Base-by-base conservation (phyloP, 2,329 filamentous ascomycete genomes). In the Diaporthe citrichinensis region DNA sequence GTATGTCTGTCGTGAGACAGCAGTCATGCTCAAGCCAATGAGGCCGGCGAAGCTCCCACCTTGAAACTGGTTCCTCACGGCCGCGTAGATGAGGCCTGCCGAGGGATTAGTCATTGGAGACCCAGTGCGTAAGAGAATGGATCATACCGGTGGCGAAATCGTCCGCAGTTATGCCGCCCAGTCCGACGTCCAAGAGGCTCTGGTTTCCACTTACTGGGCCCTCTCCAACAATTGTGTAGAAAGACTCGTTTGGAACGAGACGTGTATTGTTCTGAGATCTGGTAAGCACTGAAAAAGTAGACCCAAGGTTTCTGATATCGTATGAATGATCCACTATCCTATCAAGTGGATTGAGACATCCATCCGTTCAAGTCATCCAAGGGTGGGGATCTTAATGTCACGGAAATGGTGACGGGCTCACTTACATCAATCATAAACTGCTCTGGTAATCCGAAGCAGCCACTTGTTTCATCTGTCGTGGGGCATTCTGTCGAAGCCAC, bases 401-500 rank as follows among this genome's bases (percentile, higher is more conserved):
- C 0, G 36, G 5, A 62, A 62, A 10, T 44, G 14, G 6, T 20
- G 5, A 14, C 0, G 10, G 28, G 23, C 31, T 68, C 20, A 12
- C 62, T 68, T 25, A 68, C 62, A 53, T 68, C 46, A 20, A 68
- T 68, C 2, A 68, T 23, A 36, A 68, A 68, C n/a, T 39, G 44
- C 23, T 53, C 31, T 3, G 31, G 7, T 14, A 68, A 46, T 39
- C 62, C 62, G 20, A 68, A 39, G 31, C 62, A 68, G 9, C 62
- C 62, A 20, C 62, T 68, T 20, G 62, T 17, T 25, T 68, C 62
- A 36, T 68, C 31, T 53, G 46, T 20, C 4, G 62, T 68, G 23
- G 62, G 46, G 20, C 62, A 68, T 53, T 68, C 31, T 28, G 62
- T 68, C 23, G 62, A 68, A 53, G 46, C 62, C 12, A 68, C 62